Evolutionary conservation across 2,329 filamentous ascomycete genomes (phyloP), one percentile per base, ranked within the genome.

Genomic region (Pseudocercospora cruenta): DNA sequence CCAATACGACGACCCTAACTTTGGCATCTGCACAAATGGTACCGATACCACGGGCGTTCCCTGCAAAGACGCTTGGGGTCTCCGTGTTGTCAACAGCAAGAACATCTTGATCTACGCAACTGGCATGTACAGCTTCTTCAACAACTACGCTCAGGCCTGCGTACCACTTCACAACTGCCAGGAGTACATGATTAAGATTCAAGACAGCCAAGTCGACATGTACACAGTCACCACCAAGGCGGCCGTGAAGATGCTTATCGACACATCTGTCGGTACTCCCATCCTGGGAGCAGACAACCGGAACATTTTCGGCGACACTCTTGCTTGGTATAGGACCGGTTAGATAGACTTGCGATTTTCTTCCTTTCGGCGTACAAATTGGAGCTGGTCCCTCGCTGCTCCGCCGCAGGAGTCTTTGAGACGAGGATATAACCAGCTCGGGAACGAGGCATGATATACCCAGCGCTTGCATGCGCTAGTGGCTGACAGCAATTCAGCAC

Each of bases 101-200:
- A 77, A 77, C 70, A 78, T 84, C 65, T 78, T 82, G 74, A 78
- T 80, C 72, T 83, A 83, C 73, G 80, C 81, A 51, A 76, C 79
- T 0, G 83, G 83, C 80, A 77, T 91, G 84, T 82, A 81, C 78
- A 83, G 79, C 59, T 89, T 87, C 80, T 89, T 88, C 80, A 80
- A 85, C 72, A 83, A 86, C 77, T 88, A 88, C 77, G 74, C 74
- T 36, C 84, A 87, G 71, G 74, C 73, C 14, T 87, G 85, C 71
- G 75, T 86, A 3, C 61, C 73, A 0, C 72, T 72, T 6, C 73
- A 85, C 60, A 79, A 82, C 71, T 87, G 85, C 76, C 85, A 87
- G 76, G 73, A 78, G 69, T 75, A 83, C 75, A 84, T 84, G 76
- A 81, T 84, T 65, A 72, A 77, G 71, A 77, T 84, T 58, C 78